A percentile compares a stretch with the other conserved stretches of the same genome.
phyloP scores from a whole-genome alignment of 352 stramenopile species.

The Globisporangium parvum region DNA sequence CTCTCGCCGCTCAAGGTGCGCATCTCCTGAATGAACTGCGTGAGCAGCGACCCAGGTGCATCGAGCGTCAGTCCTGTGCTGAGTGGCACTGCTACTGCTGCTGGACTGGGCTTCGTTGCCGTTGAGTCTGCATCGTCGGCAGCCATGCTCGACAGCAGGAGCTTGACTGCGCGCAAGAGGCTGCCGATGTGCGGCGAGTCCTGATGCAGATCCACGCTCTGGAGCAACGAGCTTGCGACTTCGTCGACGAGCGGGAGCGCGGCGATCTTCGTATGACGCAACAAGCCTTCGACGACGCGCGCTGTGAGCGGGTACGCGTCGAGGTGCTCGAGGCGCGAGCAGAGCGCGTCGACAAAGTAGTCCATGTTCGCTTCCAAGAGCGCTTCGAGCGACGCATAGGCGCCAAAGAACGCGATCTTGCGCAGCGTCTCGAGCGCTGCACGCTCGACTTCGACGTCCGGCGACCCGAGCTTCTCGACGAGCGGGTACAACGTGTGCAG shows the following conservation, averaged over 20 bases:
- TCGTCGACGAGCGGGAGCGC: slow-evolving; percentile 75
- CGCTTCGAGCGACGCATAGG: slow-evolving; percentile 44
- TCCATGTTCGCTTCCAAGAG: slow-evolving; percentile 83
- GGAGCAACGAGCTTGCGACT: slow-evolving; percentile 59
- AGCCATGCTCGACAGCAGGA: slow-evolving; percentile 42
- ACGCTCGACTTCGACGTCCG: slow-evolving; percentile 52
- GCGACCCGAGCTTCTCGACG: slow-evolving; percentile 76
- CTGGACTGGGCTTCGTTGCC: not conserved
- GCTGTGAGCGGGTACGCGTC: slow-evolving; percentile 65
- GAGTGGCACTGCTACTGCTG: not conserved
- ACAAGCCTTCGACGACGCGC: slow-evolving; percentile 66
- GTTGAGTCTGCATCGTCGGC: slow-evolving; percentile 2
- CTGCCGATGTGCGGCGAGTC: slow-evolving; percentile 40
- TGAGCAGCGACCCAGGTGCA: slow-evolving; percentile 20
- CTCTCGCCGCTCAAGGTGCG: slow-evolving; percentile 33
- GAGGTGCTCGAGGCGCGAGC: slow-evolving; percentile 59
- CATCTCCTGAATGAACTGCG: slow-evolving; percentile 62
- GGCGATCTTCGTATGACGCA: slow-evolving; percentile 55
- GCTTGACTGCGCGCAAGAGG: slow-evolving; percentile 57
- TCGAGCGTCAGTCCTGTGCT: not conserved
- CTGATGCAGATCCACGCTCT: slow-evolving; percentile 73
- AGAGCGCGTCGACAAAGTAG: slow-evolving; percentile 83
- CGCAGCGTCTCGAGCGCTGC: slow-evolving; percentile 60
- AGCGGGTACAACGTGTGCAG: slow-evolving; percentile 74
- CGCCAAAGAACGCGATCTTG: slow-evolving; percentile 58